Percentiles rank a stretch among this genome's conserved stretches.
Conservation (phyloP, 495 filamentous ascomycete species). For the Podospora australis region DNA sequence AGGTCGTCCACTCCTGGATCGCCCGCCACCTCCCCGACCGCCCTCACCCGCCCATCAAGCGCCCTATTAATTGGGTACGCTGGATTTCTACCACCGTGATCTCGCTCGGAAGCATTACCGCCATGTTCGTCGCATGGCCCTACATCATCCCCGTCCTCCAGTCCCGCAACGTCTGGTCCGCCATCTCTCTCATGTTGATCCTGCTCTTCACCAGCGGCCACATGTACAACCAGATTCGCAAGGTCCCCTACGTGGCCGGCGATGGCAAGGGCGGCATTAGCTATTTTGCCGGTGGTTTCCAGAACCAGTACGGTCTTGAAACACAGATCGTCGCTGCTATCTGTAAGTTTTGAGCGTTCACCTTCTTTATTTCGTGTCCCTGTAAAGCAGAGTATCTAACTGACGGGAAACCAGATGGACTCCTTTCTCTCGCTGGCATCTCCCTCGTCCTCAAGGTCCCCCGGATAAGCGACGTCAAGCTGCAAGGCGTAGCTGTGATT, state of each 20-base stretch:
- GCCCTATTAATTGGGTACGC: conserved; percentile 81
- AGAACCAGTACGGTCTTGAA: conserved; percentile 91
- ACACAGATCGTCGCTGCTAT: conserved; percentile 93
- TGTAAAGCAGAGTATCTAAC: not conserved
- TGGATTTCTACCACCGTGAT: conserved; percentile 61
- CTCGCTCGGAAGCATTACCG: conserved; percentile 58
- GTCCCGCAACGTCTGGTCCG: conserved; percentile 91
- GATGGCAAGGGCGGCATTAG: conserved; percentile 79
- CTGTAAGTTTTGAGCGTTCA: conserved; percentile 85
- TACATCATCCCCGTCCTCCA: conserved; percentile 81
- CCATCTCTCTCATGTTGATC: conserved; percentile 78
- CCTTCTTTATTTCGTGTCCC: not conserved
- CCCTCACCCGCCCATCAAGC: conserved; percentile 66
- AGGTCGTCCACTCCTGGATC: conserved; percentile 73
- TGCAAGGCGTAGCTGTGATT: conserved; percentile 75
- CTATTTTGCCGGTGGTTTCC: conserved; percentile 92
- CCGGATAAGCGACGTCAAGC: conserved; percentile 66
- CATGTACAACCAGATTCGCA: conserved; percentile 99
- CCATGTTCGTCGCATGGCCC: conserved; percentile 68
- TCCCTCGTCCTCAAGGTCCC: conserved; percentile 86
- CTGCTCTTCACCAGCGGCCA: conserved; percentile 93
- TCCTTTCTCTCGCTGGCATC: conserved; percentile 89
- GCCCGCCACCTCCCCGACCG: conserved; percentile 66
- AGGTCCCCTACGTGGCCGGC: conserved; percentile 88
- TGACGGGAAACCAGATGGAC: conserved; percentile 59